Base-by-base conservation (phyloP, 306 rosid species). In the Cucurbita argyrosperma region DNA sequence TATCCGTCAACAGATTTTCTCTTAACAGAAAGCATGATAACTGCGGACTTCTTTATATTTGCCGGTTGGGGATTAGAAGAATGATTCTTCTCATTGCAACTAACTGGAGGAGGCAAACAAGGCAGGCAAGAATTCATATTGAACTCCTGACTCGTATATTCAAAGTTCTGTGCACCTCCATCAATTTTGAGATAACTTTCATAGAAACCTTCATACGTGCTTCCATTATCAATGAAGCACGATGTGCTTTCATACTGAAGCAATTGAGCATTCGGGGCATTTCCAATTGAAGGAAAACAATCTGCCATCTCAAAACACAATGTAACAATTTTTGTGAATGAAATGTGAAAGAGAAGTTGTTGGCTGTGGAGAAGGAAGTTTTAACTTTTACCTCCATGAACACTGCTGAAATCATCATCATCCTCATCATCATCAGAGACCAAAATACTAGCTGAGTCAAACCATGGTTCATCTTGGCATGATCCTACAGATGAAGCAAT, bases 391-490 rank as follows among this genome's bases (percentile, higher is more conserved):
- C 97, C 98, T 85, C 89, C 98, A 89, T 85, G 92, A 45, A 90
- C 96, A 59, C 97, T 93, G 47, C 81, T 73, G 88, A 83, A 93
- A 10, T 93, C 98, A 45, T 64, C 49, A 5, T 62, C 71, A 40
- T 37, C 70, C 40, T 93, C 98, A 82, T 89, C 97, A 43, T 90
- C 88, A 78, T 93, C 98, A 58, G 98, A 86, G 5, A 86, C 97
- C 52, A 90, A 38, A 57, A 89, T 87, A 77, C 94, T 89, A 68
- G 76, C 82, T 10, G 98, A 87, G 83, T 93, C 98, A 76, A 86
- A 93, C 97, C 97, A 93, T 47, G 91, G 82, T 46, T 93, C 98
- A 69, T 85, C 98, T 80, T 82, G 89, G 83, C 83, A 85, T 55
- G 76, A 68, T 67, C 91, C 98, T 92, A 76, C 73, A 80, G 55